These are phyloP conservation scores for Eutrema japonicum DNA, from an alignment of 345 rosid genomes.

Conservation along the genomic window DNA sequence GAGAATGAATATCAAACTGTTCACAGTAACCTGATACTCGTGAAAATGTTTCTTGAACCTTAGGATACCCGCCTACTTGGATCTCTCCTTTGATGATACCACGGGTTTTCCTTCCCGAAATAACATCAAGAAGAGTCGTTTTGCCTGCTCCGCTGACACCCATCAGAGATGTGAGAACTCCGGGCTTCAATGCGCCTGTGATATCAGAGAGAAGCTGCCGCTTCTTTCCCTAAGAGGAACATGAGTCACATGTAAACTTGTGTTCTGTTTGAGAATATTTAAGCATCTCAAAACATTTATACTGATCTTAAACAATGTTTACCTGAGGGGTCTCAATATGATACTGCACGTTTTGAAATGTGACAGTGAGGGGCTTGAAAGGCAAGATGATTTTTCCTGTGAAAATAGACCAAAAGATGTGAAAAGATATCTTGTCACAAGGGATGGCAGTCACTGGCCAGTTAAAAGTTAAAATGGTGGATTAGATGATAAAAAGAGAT, in stretches of 20 bases:
- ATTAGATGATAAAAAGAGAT: not conserved
- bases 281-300: not conserved
- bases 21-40: conserved; percentile 73
- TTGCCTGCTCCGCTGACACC: conserved; percentile 79
- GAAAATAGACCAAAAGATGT: conserved; percentile 3
- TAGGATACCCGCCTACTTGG: conserved; percentile 59
- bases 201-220: conserved; percentile 59
- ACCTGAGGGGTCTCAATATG: conserved; percentile 72
- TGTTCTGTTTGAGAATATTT: not conserved
- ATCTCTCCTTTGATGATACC: conserved; percentile 62
- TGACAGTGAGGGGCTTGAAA: conserved; percentile 62
- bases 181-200: conserved; percentile 64
- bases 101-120: conserved; percentile 65
- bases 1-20: conserved; percentile 69
- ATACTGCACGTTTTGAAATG: conserved; percentile 72
- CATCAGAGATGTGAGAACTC: conserved; percentile 70
- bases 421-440: not conserved
- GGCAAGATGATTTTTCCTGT: conserved; percentile 73
- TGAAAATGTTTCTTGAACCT: conserved; percentile 66
- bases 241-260: conserved; percentile 17
- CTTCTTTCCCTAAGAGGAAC: conserved; percentile 50
- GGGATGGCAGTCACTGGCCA: not conserved
- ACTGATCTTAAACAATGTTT: not conserved
- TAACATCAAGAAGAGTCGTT: conserved; percentile 72
- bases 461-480: conserved; percentile 10